phyloP scores from a whole-genome alignment of 2,329 filamentous ascomycete species.

The Aspergillus sp. region DNA sequence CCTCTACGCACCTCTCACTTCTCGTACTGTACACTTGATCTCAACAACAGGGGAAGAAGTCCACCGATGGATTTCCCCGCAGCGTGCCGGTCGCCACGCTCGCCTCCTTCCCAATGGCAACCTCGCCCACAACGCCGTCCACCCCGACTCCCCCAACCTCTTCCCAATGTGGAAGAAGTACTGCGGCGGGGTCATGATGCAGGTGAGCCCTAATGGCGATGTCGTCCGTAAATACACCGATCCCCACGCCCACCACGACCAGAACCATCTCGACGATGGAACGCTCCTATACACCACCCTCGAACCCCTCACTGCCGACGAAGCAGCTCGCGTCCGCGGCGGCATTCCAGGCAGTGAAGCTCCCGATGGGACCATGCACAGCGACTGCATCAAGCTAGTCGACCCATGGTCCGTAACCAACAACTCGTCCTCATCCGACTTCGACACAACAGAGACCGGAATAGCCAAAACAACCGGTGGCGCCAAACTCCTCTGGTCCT shows the following conservation, averaged over 20 bases:
- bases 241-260: conserved; percentile 47
- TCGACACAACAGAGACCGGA: conserved; percentile 10
- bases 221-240: conserved; percentile 43
- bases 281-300: conserved; percentile 45
- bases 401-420: conserved; percentile 26
- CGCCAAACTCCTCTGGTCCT: conserved; percentile 44
- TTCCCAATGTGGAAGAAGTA: conserved; percentile 51
- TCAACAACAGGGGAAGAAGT: conserved; percentile 44
- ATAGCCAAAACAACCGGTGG: conserved; percentile 3
- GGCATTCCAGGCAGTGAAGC: conserved; percentile 43
- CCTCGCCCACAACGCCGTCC: conserved; percentile 46
- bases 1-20: conserved; percentile 45
- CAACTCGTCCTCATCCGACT: conserved; percentile 21
- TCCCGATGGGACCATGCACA: conserved; percentile 25
- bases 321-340: conserved; percentile 40
- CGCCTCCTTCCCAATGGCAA: conserved; percentile 47
- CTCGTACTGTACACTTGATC: conserved; percentile 40
- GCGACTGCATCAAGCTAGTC: conserved; percentile 47
- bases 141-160: conserved; percentile 36
- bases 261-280: conserved; percentile 47
- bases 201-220: conserved; percentile 40
- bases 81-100: conserved; percentile 45
- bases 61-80: conserved; percentile 45
- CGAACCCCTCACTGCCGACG: conserved; percentile 37
- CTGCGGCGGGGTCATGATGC: conserved; percentile 47